Evolutionary conservation across 805 yeast genomes (phyloP).

Genomic region (Wickerhamiella alocasiicola): DNA sequence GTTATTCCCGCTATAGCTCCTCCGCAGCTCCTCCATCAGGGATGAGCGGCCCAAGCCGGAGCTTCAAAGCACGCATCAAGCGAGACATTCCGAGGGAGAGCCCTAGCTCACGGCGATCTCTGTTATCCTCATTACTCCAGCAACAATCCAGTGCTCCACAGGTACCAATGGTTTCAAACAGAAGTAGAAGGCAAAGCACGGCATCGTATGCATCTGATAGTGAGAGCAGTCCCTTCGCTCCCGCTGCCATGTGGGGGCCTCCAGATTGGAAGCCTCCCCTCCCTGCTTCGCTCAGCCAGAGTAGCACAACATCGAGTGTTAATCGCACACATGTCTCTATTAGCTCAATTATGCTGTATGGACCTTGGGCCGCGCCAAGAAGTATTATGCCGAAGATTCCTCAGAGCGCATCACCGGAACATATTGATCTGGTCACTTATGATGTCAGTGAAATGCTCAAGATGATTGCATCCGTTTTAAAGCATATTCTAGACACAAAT

Average conservation of each 20-base stretch:
- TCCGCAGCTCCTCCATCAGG: too few species aligned
- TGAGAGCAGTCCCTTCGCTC: constrained; percentile 1
- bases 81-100: constrained; percentile 1
- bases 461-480: constrained; percentile 76
- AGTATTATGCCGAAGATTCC: constrained; percentile 3
- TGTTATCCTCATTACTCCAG: constrained; percentile 7
- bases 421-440: constrained; percentile 57
- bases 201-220: constrained; percentile 4
- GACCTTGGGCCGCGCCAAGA: constrained; percentile 8
- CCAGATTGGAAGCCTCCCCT: constrained; percentile 7
- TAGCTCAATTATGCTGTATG: constrained; percentile 1
- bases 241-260: background rate
- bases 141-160: background rate
- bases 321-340: background rate
- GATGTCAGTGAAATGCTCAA: constrained; percentile 68
- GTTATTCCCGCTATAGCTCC: constrained; percentile 1
- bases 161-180: too few species aligned
- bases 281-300: background rate
- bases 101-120: constrained; percentile 5
- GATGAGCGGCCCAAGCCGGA: too few species aligned
- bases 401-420: constrained; percentile 8
- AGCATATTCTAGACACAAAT: constrained; percentile 81
- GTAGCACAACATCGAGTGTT: background rate
- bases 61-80: constrained; percentile 1
- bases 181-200: constrained; percentile 6